Evolutionary conservation across 495 filamentous ascomycete genomes (phyloP), one percentile per base, ranked within the genome.

Genomic region (Aspergillus panamensis): DNA sequence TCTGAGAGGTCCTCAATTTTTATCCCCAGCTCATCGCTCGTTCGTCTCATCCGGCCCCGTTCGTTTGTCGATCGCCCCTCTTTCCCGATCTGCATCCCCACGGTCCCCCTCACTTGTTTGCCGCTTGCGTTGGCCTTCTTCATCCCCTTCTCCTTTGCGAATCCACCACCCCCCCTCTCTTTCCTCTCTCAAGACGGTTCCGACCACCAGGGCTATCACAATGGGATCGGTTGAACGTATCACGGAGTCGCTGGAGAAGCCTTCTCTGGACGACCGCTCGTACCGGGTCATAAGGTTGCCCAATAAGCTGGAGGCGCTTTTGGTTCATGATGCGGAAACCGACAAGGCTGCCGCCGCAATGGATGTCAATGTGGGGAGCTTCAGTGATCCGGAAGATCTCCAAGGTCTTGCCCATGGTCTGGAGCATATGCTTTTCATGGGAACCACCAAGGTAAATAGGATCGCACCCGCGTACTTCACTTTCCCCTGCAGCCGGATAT

Each of bases 401-500:
- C 91, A 91, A n/a, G 95, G 92, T 31, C 89, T 91, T 80, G 90
- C 89, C 10, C 92, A 96, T 74, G 90, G 89, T 1, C 88, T 96
- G 40, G 92, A 96, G 63, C 85, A 97, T 82, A 77, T 97, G 65
- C 76, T 97, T 8, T 99, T 99, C 77, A 97, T 99, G 95, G 94
- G 94, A 40, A 99, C 94, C 9, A 84, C 96, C 73, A 98, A 98
- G 81, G 87, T 89, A 71, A 56, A 73, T 67, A 29, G 49, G 45
- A 51, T 60, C 39, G 20, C 29, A 45, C 12, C 13, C 25, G 29
- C 37, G 16, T 40, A 16, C 9, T 13, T 40, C 16, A 10, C 20
- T 45, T 45, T 45, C 4, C 7, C 19, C 25, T 25, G 2, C 25
- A 25, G 25, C 25, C 25, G 9, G 6, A 19, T 45, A 21, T 45